Conservation (phyloP, 768 basidiomycete species). For the Cytidiella melzeri region DNA sequence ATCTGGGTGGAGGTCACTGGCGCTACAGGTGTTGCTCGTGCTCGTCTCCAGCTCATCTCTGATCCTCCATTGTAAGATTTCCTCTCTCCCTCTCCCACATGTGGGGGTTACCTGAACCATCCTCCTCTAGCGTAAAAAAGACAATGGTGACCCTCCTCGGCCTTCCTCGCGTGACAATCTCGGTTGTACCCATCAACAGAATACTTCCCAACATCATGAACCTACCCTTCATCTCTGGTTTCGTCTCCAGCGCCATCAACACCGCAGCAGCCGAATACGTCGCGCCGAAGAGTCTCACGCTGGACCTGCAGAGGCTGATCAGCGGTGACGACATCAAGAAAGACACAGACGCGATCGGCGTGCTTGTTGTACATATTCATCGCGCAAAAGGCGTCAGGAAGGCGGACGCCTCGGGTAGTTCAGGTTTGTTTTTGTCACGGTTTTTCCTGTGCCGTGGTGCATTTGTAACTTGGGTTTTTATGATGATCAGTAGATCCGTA, state of each 20-base stretch:
- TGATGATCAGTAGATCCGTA: slow-evolving; percentile 36
- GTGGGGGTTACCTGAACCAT: not conserved
- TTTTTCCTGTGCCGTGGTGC: not conserved
- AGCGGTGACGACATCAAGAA: slow-evolving; percentile 52
- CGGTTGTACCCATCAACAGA: slow-evolving; percentile 57
- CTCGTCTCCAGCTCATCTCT: slow-evolving; percentile 69
- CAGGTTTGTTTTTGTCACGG: slow-evolving; percentile 22
- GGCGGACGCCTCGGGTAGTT: slow-evolving; percentile 31
- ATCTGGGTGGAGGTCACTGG: slow-evolving; percentile 72
- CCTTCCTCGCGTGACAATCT: slow-evolving; percentile 58
- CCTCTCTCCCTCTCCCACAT: not conserved
- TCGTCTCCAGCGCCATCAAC: slow-evolving; percentile 63
- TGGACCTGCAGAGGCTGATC: slow-evolving; percentile 62
- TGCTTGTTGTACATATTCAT: slow-evolving; percentile 60
- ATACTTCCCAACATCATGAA: slow-evolving; percentile 75
- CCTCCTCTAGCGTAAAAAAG: slow-evolving; percentile 34
- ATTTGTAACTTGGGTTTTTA: not conserved
- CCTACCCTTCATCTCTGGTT: slow-evolving; percentile 61
- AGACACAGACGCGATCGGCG: slow-evolving; percentile 53
- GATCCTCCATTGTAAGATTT: slow-evolving; percentile 50
- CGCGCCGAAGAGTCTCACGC: slow-evolving; percentile 63
- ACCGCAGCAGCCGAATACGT: slow-evolving; percentile 56
- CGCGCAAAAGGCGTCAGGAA: slow-evolving; percentile 46
- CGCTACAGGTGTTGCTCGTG: slow-evolving; percentile 53
- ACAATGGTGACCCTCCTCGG: slow-evolving; percentile 63